Percentiles rank a stretch among this genome's conserved stretches.
Conservation (phyloP, 2,329 filamentous ascomycete species). For the Arachnopeziza araneosa region DNA sequence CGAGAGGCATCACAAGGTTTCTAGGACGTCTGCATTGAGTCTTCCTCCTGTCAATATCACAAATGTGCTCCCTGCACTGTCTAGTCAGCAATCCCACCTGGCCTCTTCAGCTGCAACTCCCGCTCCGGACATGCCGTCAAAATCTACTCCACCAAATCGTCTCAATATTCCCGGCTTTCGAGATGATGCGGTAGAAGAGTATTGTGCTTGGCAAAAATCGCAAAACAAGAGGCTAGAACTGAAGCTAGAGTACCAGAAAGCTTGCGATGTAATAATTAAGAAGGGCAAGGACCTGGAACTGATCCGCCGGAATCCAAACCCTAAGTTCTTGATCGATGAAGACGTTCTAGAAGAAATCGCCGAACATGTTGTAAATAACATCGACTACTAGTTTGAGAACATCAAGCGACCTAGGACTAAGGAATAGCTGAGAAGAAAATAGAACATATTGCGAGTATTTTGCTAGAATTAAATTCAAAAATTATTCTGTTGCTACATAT, state of each 20-base stretch:
- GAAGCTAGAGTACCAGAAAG: slow-evolving; percentile 23
- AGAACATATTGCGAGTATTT: not conserved
- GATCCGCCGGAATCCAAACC: slow-evolving; percentile 28
- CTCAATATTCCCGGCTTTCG: slow-evolving; percentile 21
- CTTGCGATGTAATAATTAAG: slow-evolving; percentile 20
- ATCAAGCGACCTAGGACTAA: slow-evolving; percentile 6
- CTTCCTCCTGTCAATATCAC: slow-evolving; percentile 6
- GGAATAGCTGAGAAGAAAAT: not conserved
- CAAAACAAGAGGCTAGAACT: slow-evolving; percentile 16
- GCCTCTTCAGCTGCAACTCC: not conserved
- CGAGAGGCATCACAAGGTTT: slow-evolving; percentile 1
- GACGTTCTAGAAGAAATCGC: slow-evolving; percentile 30
- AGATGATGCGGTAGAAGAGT: slow-evolving; percentile 23
- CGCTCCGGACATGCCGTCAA: no score
- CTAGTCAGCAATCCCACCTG: not conserved
- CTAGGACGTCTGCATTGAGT: not conserved
- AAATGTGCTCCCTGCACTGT: slow-evolving; percentile 2
- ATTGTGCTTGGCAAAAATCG: slow-evolving; percentile 27
- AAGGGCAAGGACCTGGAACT: slow-evolving; percentile 27
- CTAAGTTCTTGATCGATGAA: slow-evolving; percentile 27
- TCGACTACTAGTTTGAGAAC: slow-evolving; percentile 19
- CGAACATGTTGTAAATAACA: slow-evolving; percentile 31
- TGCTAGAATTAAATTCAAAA: not conserved
- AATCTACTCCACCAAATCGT: slow-evolving; percentile 3
- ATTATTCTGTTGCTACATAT: not conserved